Conservation (phyloP, 2,329 filamentous ascomycete species). For the Myriosclerotinia curreyana region DNA sequence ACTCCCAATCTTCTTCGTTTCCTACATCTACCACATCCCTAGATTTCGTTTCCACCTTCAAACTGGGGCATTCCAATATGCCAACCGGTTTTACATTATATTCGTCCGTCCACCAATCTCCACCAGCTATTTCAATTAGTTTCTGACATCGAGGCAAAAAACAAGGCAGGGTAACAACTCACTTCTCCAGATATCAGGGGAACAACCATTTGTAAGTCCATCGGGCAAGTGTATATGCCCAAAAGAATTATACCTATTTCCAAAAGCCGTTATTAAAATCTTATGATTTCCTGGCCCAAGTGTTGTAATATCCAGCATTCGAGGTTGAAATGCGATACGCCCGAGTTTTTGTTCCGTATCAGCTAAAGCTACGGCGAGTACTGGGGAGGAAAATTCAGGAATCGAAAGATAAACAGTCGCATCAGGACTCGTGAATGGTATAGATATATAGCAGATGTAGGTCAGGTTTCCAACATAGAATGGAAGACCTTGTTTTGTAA, state of each 20-base stretch:
- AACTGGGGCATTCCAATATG: slow-evolving; percentile 24
- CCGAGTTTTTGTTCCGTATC: slow-evolving; percentile 26
- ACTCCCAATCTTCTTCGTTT: slow-evolving; percentile 5
- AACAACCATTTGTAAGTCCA: slow-evolving; percentile 29
- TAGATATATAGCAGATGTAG: slow-evolving; percentile 28
- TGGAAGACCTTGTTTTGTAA: slow-evolving; percentile 34
- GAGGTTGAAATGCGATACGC: slow-evolving; percentile 34
- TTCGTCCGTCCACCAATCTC: slow-evolving; percentile 31
- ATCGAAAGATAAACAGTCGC: neutral
- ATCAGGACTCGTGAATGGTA: slow-evolving; percentile 1
- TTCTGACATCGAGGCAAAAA: neutral
- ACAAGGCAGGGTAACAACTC: slow-evolving; percentile 13
- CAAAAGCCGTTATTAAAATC: slow-evolving; percentile 34
- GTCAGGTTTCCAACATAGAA: slow-evolving; percentile 38
- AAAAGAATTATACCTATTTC: slow-evolving; percentile 38
- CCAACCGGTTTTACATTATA: slow-evolving; percentile 30
- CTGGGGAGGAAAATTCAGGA: slow-evolving; percentile 31
- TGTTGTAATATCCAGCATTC: slow-evolving; percentile 28
- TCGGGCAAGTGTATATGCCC: slow-evolving; percentile 34
- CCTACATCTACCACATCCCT: neutral
- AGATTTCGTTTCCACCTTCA: neutral
- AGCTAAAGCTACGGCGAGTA: slow-evolving; percentile 28
- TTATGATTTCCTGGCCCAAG: slow-evolving; percentile 25
- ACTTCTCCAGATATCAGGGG: slow-evolving; percentile 34
- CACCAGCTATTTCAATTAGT: slow-evolving; percentile 24